Percentiles rank a stretch among this genome's conserved stretches.
phyloP scores from a whole-genome alignment of 768 basidiomycete genomes.

The Trichaptum fuscoviolaceum region DNA sequence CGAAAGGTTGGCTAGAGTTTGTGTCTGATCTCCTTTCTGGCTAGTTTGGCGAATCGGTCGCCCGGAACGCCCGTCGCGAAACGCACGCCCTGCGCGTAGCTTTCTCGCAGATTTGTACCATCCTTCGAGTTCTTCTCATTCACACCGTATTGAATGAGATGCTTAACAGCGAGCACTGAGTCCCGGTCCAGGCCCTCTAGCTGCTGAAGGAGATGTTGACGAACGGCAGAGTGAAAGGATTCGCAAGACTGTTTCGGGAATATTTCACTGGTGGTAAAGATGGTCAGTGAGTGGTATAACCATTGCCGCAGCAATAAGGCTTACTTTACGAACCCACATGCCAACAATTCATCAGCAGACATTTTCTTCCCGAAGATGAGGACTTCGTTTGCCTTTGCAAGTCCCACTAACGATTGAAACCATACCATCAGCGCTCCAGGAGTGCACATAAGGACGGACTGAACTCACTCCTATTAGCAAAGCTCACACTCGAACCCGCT shows the following conservation, averaged over 20 bases:
- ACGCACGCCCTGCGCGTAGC: conserved; percentile 63
- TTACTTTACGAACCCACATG: conserved; percentile 63
- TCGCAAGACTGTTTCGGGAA: conserved; percentile 47
- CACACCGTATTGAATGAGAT: conserved; percentile 48
- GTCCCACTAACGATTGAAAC: conserved; percentile 44
- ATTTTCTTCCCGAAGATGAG: conserved; percentile 68
- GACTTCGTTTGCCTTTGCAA: conserved; percentile 65
- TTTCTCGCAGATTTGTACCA: conserved; percentile 61
- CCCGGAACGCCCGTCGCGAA: conserved; percentile 56
- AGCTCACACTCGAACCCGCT: conserved; percentile 64
- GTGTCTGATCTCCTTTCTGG: conserved; percentile 60
- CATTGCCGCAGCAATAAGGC: conserved; percentile 9
- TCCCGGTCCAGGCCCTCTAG: conserved; percentile 52
- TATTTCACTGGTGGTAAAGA: conserved; percentile 42
- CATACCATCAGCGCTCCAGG: not conserved
- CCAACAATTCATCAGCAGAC: conserved; percentile 47
- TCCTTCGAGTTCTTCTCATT: conserved; percentile 61
- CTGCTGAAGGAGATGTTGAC: conserved; percentile 44
- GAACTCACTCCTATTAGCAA: conserved; percentile 56
- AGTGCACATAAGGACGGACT: not conserved
- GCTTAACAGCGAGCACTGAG: conserved; percentile 48
- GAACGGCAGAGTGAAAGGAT: conserved; percentile 50
- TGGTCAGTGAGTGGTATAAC: not conserved
- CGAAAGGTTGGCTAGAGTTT: conserved; percentile 38
- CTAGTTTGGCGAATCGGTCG: conserved; percentile 49